A percentile compares a stretch with the other conserved stretches of the same genome.
These are phyloP conservation scores for Geoglossum glabrum DNA, from an alignment of 495 filamentous ascomycete species.

Conservation along the genomic window DNA sequence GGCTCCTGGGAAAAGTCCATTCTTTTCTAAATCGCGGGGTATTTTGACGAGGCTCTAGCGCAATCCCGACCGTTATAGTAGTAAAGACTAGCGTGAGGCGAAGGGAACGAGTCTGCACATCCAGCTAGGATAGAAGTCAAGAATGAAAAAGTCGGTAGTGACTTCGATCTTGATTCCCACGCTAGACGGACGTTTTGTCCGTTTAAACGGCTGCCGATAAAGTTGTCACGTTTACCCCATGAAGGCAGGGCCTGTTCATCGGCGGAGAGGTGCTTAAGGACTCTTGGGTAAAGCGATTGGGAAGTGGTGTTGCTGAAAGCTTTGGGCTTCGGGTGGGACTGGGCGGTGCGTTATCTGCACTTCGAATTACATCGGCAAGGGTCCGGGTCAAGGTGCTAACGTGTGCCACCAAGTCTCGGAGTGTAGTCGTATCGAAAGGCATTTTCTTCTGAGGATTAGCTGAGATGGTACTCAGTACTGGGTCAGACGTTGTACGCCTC, in stretches of 20 bases:
- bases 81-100: not conserved
- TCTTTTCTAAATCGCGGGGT: not conserved
- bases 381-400: slow-evolving; percentile 56
- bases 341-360: slow-evolving; percentile 51
- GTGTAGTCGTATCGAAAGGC: slow-evolving; percentile 77
- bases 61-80: not conserved
- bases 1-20: not conserved
- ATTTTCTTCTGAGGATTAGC: slow-evolving; percentile 47
- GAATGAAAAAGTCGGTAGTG: not conserved
- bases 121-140: not conserved
- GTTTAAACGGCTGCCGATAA: not conserved
- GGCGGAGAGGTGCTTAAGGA: slow-evolving; percentile 1
- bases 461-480: slow-evolving; percentile 21
- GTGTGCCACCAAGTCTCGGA: slow-evolving; percentile 69
- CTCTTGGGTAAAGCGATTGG: not conserved
- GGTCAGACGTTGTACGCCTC: slow-evolving; percentile 32
- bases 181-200: not conserved
- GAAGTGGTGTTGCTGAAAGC: not conserved
- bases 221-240: not conserved
- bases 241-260: not conserved
- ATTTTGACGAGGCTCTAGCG: not conserved
- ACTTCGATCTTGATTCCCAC: not conserved
- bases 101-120: not conserved
- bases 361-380: slow-evolving; percentile 56
- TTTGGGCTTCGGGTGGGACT: slow-evolving; percentile 23